Evolutionary conservation across 768 basidiomycete genomes (phyloP).

Genomic region (Auriscalpium microsporum): DNA sequence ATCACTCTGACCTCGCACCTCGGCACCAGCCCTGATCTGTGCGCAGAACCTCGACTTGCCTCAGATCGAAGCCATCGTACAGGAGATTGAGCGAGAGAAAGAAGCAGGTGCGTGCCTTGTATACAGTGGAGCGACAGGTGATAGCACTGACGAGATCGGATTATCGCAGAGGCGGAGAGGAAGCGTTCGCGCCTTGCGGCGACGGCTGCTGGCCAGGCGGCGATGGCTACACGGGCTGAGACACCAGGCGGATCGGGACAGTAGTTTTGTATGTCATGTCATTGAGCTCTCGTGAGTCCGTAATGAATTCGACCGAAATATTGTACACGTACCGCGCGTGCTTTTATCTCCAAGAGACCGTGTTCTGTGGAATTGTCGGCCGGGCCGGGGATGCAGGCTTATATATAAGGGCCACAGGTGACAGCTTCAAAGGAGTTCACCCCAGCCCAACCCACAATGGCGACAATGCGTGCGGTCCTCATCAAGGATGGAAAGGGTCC

Average conservation of each 20-base stretch:
- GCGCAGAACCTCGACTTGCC: slow-evolving; percentile 72
- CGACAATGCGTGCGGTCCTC: slow-evolving; percentile 66
- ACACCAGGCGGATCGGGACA: slow-evolving; percentile 29
- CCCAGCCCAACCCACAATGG: not conserved
- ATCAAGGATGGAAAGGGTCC: slow-evolving; percentile 72
- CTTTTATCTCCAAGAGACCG: no score
- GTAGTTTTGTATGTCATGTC: not conserved
- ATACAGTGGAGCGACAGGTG: no score
- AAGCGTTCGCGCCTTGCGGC: slow-evolving; percentile 87
- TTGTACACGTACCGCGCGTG: no score
- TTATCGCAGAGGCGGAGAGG: slow-evolving; percentile 75
- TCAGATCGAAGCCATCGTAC: slow-evolving; percentile 88
- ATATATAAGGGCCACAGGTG: no score
- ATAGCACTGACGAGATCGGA: not conserved
- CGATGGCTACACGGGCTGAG: slow-evolving; percentile 58
- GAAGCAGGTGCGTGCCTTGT: slow-evolving; percentile 61
- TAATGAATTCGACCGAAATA: no score
- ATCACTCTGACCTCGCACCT: not conserved
- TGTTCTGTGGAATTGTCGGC: no score
- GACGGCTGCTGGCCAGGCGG: slow-evolving; percentile 85
- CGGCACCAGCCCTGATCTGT: not conserved
- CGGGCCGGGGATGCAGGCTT: no score
- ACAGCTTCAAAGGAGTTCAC: no score
- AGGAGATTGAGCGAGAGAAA: slow-evolving; percentile 94
- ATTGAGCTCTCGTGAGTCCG: no score